Percentiles rank a stretch among this genome's conserved stretches.
Conservation (phyloP, 2,329 filamentous ascomycete species). For the Dactylellina haptotyla region DNA sequence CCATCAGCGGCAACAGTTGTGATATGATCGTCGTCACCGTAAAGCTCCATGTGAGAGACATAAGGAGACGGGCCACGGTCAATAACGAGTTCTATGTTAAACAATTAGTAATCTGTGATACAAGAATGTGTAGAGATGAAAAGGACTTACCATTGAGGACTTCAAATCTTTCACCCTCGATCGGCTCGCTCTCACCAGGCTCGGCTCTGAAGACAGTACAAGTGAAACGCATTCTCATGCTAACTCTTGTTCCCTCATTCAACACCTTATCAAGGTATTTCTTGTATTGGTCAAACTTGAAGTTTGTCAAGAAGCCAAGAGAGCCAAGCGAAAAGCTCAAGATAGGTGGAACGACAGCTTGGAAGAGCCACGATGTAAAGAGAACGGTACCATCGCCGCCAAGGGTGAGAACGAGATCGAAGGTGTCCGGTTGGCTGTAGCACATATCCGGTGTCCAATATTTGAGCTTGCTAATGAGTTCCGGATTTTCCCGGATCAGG, state of each 20-base stretch:
- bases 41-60: conserved; percentile 94
- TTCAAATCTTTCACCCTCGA: conserved; percentile 95
- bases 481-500: conserved; percentile 76
- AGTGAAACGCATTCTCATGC: conserved; percentile 97
- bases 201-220: conserved; percentile 91
- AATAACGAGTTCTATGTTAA: conserved; percentile 82
- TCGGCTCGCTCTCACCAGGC: conserved; percentile 68
- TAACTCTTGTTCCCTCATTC: conserved; percentile 97
- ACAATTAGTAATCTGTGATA: conserved; percentile 19
- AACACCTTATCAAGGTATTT: conserved; percentile 87
- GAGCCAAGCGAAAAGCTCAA: conserved; percentile 85
- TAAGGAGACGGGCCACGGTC: conserved; percentile 96
- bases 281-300: conserved; percentile 88
- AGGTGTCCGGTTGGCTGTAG: conserved; percentile 91
- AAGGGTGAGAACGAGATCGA: conserved; percentile 90
- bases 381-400: conserved; percentile 88
- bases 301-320: conserved; percentile 87
- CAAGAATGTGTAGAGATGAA: neutral
- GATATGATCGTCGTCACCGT: conserved; percentile 91
- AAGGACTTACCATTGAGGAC: conserved; percentile 75
- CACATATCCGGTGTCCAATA: conserved; percentile 98
- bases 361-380: conserved; percentile 92
- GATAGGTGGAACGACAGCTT: conserved; percentile 84
- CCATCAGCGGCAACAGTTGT: conserved; percentile 97
- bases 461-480: conserved; percentile 83